Conservation (phyloP, 306 rosid genomes). For the Prinsepia uniflora region DNA sequence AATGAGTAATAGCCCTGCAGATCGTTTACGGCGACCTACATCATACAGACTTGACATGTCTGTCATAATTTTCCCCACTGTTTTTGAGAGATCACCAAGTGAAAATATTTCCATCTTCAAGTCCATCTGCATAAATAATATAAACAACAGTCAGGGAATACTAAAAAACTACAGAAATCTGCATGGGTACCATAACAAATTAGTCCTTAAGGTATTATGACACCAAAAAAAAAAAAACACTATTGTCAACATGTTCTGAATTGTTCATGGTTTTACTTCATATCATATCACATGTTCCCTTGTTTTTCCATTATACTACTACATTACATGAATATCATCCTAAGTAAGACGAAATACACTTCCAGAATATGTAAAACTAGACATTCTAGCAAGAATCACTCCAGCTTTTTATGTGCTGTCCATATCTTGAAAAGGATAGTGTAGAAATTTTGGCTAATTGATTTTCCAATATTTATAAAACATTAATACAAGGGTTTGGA, state of each 20-base stretch:
- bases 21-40: constrained; percentile 80
- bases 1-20: constrained; percentile 75
- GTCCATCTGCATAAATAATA: constrained; percentile 75
- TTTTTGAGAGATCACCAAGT: constrained; percentile 83
- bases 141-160: constrained; percentile 29
- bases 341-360: not conserved
- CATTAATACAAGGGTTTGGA: not conserved
- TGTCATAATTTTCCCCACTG: constrained; percentile 73
- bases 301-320: not conserved
- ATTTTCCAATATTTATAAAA: not conserved
- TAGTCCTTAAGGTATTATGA: not conserved
- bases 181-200: not conserved
- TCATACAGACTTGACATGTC: constrained; percentile 97
- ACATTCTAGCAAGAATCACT: not conserved
- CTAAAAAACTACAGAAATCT: constrained; percentile 22
- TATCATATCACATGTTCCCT: not conserved
- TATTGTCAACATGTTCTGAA: not conserved
- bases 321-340: constrained; percentile 11
- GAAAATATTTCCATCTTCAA: constrained; percentile 93
- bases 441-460: not conserved
- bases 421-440: not conserved
- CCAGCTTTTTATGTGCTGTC: not conserved
- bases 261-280: not conserved
- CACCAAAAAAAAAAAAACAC: not conserved
- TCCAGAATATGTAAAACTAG: not conserved